phyloP scores from a whole-genome alignment of 805 yeast genomes.

The Metschnikowia kofuensis region DNA sequence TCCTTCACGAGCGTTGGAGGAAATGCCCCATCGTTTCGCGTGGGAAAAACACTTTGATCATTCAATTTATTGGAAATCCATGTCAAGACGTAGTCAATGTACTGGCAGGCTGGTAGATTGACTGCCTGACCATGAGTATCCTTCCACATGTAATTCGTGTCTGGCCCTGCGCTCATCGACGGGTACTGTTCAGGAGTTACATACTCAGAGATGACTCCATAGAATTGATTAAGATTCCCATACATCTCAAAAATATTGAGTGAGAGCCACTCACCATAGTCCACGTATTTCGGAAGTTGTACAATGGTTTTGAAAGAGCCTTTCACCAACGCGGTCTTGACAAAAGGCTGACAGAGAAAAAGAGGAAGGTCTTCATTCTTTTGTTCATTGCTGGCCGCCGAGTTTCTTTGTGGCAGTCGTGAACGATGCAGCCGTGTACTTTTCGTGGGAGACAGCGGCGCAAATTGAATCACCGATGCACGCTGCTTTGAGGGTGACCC shows the following conservation, averaged over 20 bases:
- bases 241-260: constrained; percentile 87
- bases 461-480: constrained; percentile 22
- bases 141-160: constrained; percentile 87
- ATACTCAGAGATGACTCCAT: constrained; percentile 86
- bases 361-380: constrained; percentile 45
- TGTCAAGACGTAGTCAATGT: constrained; percentile 85
- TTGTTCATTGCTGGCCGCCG: constrained; percentile 2
- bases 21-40: constrained; percentile 83
- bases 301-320: constrained; percentile 97
- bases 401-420: constrained; percentile 18
- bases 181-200: constrained; percentile 88
- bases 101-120: constrained; percentile 87
- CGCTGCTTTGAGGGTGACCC: constrained; percentile 36
- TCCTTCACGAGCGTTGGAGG: constrained; percentile 82
- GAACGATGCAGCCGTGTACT: constrained; percentile 12
- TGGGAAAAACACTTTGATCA: constrained; percentile 89
- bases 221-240: constrained; percentile 81
- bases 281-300: constrained; percentile 92
- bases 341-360: constrained; percentile 89
- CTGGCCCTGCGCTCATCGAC: constrained; percentile 94
- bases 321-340: constrained; percentile 89
- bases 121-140: constrained; percentile 74
- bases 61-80: constrained; percentile 88
- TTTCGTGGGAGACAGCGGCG: constrained; percentile 24
- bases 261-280: constrained; percentile 93